A percentile compares a stretch with the other conserved stretches of the same genome.
phyloP scores from a whole-genome alignment of 106 monocot genomes.

The Phalaenopsis aphrodite region DNA sequence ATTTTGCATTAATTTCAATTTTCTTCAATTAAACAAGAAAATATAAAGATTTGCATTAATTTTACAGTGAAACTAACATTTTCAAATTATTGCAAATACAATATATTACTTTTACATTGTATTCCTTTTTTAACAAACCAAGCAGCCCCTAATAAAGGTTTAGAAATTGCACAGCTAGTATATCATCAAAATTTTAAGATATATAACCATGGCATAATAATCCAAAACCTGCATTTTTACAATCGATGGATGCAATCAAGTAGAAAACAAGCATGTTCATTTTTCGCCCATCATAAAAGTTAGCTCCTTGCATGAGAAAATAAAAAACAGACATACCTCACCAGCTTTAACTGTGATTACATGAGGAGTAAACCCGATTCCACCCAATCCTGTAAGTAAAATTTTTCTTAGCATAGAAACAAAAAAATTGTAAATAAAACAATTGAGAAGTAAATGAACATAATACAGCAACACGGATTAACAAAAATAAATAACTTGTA shows the following conservation, averaged over 20 bases:
- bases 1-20: too few relatives aligned
- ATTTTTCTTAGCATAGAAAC: neutral
- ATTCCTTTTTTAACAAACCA: too few relatives aligned
- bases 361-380: constrained; percentile 22
- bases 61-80: too few relatives aligned
- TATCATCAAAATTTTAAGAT: neutral
- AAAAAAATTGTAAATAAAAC: neutral
- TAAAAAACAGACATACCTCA: constrained; percentile 11
- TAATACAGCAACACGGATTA: neutral
- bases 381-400: constrained; percentile 15
- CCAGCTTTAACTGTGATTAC: constrained; percentile 23
- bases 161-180: neutral
- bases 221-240: neutral
- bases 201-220: neutral
- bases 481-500: neutral
- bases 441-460: neutral
- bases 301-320: neutral
- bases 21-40: too few relatives aligned
- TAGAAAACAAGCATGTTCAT: neutral
- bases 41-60: too few relatives aligned
- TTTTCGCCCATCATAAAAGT: neutral
- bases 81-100: too few relatives aligned
- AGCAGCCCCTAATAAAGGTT: neutral
- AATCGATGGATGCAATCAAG: neutral
- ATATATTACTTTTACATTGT: too few relatives aligned